Base-by-base conservation (phyloP, 2,329 filamentous ascomycete genomes). In the Nothophoma quercina region DNA sequence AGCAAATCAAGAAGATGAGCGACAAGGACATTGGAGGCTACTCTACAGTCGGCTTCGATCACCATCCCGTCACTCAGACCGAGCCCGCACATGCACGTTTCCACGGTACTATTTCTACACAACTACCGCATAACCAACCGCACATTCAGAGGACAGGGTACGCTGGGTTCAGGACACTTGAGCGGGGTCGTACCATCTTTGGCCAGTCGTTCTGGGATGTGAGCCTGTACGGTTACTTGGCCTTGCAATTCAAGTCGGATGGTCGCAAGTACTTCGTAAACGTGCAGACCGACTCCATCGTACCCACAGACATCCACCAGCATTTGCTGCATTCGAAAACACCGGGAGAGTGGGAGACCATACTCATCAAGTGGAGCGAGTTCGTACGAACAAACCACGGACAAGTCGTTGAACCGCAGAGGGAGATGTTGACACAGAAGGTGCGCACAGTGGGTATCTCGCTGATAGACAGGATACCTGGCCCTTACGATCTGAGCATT, bases 321-420 rank as follows among this genome's bases (percentile, higher is more conserved):
- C 95, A 99, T 75, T 83, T 95, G 41, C 77, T 99, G 4, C 96
- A 91, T 63, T 83, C 88, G 7, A 88, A 87, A 67, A 84, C 85
- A 7, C 87, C 90, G 0, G 92, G 92, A 1, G 83, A 93, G 66
- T 99, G 95, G 95, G 93, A 99, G 81, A 97, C 95, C 1, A 84
- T 97, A n/a, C 75, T 96, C 38, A 88, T 99, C 59, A 89, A 89
- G 57, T 95, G 93, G 83, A 88, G 88, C 64, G 91, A 96, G 60
- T 98, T 99, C 76, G 93, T 99, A 53, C 83, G 95, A 58, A 99
- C 95, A 12, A 98, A 97, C 70, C 86, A 96, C 68, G 95, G 95
- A 6, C 86, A 90, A 65, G 91, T 96, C 1, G 88, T 97, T 5
- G 93, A 98, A 78, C 95, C 95, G 25, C 93, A 98, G 79, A 88